Conservation (phyloP, 1,139 yeast species). For the Yamadazyma triangularis region DNA sequence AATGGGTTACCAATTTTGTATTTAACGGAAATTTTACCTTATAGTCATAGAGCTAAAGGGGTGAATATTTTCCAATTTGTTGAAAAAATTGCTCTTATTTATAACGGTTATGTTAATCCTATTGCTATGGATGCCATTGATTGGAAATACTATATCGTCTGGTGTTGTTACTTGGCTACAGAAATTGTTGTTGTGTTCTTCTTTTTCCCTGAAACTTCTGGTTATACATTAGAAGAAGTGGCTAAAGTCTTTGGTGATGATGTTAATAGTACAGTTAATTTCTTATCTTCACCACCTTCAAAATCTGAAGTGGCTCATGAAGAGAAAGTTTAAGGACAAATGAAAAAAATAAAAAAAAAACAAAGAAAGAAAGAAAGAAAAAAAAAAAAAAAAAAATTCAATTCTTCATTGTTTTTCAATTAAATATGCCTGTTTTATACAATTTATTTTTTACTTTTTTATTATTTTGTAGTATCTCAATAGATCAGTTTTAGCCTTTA, state of each 20-base stretch:
- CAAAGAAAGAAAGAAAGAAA: neutral
- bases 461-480: neutral
- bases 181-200: constrained; percentile 18
- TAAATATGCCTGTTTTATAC: too few relatives aligned
- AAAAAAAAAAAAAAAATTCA: too few relatives aligned
- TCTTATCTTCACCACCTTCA: constrained; percentile 1
- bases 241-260: constrained; percentile 30
- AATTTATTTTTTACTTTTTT: too few relatives aligned
- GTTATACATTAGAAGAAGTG: constrained; percentile 23
- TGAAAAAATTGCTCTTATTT: constrained; percentile 14
- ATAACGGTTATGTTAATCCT: constrained; percentile 17
- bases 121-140: constrained; percentile 16
- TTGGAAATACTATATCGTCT: constrained; percentile 18
- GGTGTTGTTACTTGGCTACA: constrained; percentile 26
- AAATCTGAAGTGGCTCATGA: constrained; percentile 6
- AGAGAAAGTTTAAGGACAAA: constrained; percentile 8
- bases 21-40: constrained; percentile 17
- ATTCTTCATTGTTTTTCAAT: neutral
- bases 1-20: constrained; percentile 18
- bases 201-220: constrained; percentile 25
- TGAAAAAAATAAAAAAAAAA: too few relatives aligned
- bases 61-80: constrained; percentile 12
- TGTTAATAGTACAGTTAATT: constrained; percentile 5
- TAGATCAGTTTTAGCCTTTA: neutral
- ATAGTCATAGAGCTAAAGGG: constrained; percentile 14